These are phyloP conservation scores for Asterella californica DNA, from an alignment of 225 moss, liverwort and hornwort genomes.

Conservation along the genomic window DNA sequence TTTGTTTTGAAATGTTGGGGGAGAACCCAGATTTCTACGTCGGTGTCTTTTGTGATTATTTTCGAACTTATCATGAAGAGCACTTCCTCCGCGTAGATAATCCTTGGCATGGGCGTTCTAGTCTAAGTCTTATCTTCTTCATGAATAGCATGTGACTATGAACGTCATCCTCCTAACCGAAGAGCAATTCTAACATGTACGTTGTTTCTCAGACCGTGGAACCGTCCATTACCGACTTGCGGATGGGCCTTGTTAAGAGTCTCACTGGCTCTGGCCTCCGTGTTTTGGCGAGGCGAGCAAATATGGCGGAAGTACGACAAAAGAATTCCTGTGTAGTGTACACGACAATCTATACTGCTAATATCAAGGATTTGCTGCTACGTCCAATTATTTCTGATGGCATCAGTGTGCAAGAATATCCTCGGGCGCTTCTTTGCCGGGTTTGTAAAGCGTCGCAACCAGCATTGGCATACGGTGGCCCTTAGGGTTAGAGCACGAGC, in stretches of 20 bases:
- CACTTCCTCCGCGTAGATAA: no score
- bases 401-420: not conserved
- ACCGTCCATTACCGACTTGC: not conserved
- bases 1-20: not conserved
- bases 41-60: not conserved
- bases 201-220: not conserved
- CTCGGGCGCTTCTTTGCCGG: not conserved
- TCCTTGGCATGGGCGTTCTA: no score
- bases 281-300: not conserved
- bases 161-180: no score
- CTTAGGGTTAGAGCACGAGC: not conserved
- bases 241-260: no score
- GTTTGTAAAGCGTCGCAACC: not conserved
- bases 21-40: not conserved
- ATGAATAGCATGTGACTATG: no score
- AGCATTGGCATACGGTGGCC: no score
- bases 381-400: not conserved
- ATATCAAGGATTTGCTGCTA: not conserved
- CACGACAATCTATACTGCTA: no score
- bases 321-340: not conserved
- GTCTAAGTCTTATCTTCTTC: no score
- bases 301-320: not conserved
- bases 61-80: not conserved
- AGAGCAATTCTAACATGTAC: not conserved
- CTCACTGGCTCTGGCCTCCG: no score